Evolutionary conservation across 305 asterid species (phyloP).

Genomic region (Fraxinus platypoda): DNA sequence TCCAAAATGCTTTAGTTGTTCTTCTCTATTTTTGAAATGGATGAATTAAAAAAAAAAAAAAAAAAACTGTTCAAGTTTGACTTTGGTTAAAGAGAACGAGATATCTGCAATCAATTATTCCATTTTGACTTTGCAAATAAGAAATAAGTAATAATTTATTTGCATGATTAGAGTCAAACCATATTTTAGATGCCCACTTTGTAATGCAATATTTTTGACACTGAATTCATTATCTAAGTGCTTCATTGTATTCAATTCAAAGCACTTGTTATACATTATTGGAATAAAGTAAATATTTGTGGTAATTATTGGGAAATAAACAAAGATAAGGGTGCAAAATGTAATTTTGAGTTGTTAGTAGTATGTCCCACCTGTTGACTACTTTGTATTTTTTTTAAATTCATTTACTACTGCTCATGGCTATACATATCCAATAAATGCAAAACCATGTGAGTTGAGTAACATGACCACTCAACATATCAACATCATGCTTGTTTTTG

Average conservation of each 20-base stretch:
- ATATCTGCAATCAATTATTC: not conserved
- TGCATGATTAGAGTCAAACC: not conserved
- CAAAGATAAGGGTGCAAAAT: not conserved
- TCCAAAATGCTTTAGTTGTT: not conserved
- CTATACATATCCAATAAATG: not conserved
- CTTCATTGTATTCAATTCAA: not conserved
- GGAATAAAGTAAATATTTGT: not conserved
- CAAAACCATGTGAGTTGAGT: not conserved
- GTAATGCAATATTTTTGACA: not conserved
- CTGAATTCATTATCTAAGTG: not conserved
- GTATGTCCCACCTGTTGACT: not conserved
- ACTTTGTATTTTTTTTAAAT: not conserved
- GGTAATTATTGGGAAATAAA: not conserved
- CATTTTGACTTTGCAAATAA: not conserved
- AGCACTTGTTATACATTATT: not conserved
- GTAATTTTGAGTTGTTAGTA: not conserved
- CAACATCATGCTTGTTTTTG: not conserved
- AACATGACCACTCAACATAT: not conserved
- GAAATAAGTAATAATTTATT: not conserved
- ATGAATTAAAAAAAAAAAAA: not conserved
- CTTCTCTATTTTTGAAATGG: not conserved
- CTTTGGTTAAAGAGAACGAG: not conserved
- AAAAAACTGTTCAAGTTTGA: not conserved
- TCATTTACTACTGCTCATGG: not conserved
- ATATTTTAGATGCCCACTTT: not conserved